A percentile compares a stretch with the other conserved stretches of the same genome.
phyloP scores from a whole-genome alignment of 306 rosid species.

The Prunus mume region DNA sequence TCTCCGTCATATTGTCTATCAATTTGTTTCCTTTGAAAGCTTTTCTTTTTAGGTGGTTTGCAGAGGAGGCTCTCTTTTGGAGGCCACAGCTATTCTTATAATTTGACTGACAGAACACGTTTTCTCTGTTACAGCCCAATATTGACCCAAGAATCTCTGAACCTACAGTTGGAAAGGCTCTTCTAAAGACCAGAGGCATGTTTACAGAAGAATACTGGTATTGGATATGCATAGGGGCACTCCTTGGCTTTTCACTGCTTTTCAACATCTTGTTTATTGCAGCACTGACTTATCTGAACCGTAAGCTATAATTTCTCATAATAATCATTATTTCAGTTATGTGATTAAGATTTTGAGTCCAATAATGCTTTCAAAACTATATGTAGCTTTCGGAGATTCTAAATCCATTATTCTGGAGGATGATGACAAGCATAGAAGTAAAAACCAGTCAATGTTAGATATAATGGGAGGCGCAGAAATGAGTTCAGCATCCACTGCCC shows the following conservation, averaged over 20 bases:
- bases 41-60: no score
- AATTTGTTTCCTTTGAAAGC: not conserved
- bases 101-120: not conserved
- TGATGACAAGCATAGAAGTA: not conserved
- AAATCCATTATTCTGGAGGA: conserved; percentile 12
- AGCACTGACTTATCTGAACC: conserved; percentile 54
- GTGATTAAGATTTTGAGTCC: not conserved
- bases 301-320: conserved; percentile 25
- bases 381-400: conserved; percentile 9
- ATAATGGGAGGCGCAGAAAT: conserved; percentile 1
- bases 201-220: conserved; percentile 33
- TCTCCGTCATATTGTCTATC: not conserved
- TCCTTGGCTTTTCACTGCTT: conserved; percentile 33
- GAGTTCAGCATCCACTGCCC: conserved; percentile 26
- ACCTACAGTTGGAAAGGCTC: conserved; percentile 7
- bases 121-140: conserved; percentile 18
- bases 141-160: conserved; percentile 17
- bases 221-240: conserved; percentile 49
- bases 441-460: not conserved
- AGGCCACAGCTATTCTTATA: not conserved
- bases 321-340: not conserved
- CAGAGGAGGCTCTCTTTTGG: not conserved
- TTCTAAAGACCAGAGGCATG: conserved; percentile 10
- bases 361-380: not conserved
- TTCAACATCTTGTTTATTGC: conserved; percentile 46